phyloP scores from a whole-genome alignment of 2,329 filamentous ascomycete genomes.

The Penicillium capsulatum region DNA sequence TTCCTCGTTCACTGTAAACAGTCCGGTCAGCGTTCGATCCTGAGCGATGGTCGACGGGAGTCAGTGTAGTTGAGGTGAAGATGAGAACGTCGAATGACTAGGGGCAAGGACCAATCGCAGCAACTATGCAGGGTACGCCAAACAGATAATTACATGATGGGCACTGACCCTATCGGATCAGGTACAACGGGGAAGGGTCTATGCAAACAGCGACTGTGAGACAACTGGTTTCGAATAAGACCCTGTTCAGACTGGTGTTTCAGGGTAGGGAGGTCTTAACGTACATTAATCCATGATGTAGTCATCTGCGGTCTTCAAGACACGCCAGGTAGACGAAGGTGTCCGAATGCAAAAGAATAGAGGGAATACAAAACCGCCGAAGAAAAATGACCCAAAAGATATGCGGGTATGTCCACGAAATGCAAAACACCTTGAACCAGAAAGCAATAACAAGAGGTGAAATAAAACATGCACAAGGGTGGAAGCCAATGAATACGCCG shows the following conservation, averaged over 20 bases:
- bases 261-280: constrained; percentile 48
- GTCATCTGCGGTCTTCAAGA: constrained; percentile 33
- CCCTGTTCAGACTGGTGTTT: constrained; percentile 38
- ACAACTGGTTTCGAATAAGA: constrained; percentile 45
- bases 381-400: constrained; percentile 28
- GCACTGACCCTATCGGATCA: constrained; percentile 21
- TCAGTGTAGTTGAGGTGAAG: constrained; percentile 14
- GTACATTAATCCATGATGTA: constrained; percentile 45
- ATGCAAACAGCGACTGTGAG: constrained; percentile 44
- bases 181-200: constrained; percentile 33
- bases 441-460: constrained; percentile 13
- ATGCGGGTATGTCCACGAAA: constrained; percentile 32
- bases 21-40: constrained; percentile 25
- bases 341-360: constrained; percentile 34
- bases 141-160: constrained; percentile 36
- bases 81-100: constrained; percentile 11
- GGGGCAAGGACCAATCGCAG: constrained; percentile 6
- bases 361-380: constrained; percentile 30
- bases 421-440: constrained; percentile 32
- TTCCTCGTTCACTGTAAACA: constrained; percentile 43
- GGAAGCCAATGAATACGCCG: constrained; percentile 33
- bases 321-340: constrained; percentile 33
- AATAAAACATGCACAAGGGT: constrained; percentile 21
- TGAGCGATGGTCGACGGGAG: constrained; percentile 7
- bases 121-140: constrained; percentile 20